A percentile compares a stretch with the other conserved stretches of the same genome.
These are phyloP conservation scores for Orbilia blumenaviensis DNA, from an alignment of 2,329 filamentous ascomycete genomes.

Conservation along the genomic window DNA sequence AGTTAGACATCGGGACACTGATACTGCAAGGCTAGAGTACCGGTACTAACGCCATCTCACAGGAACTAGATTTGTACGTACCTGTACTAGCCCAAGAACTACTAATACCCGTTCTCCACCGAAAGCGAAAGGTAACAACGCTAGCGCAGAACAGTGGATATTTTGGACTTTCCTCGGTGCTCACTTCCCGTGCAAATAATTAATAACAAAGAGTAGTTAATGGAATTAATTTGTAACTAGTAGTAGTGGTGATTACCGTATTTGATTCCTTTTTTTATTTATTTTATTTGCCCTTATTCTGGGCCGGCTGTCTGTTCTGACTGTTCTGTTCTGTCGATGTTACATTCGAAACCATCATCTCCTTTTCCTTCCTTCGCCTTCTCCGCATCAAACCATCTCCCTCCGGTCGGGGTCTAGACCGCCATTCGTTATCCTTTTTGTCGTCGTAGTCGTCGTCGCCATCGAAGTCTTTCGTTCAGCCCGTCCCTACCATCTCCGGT, in stretches of 20 bases:
- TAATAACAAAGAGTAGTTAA: neutral
- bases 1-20: too few relatives aligned
- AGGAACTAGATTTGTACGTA: too few relatives aligned
- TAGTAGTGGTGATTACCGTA: too few relatives aligned
- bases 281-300: too few relatives aligned
- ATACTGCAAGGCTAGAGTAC: too few relatives aligned
- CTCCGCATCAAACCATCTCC: neutral
- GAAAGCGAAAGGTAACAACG: neutral
- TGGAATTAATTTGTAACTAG: too few relatives aligned
- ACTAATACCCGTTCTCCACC: neutral
- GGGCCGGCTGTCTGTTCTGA: too few relatives aligned
- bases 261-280: too few relatives aligned
- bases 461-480: neutral
- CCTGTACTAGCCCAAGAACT: neutral
- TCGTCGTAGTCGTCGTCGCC: too few relatives aligned
- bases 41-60: too few relatives aligned
- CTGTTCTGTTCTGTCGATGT: too few relatives aligned
- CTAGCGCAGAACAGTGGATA: neutral
- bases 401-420: too few relatives aligned
- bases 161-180: neutral
- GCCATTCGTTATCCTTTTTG: neutral
- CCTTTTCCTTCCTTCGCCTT: neutral
- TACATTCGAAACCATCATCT: neutral
- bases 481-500: neutral
- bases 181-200: neutral